Percentiles rank a stretch among this genome's conserved stretches.
These are phyloP conservation scores for Combretum micranthum DNA, from an alignment of 345 rosid species.

Conservation along the genomic window DNA sequence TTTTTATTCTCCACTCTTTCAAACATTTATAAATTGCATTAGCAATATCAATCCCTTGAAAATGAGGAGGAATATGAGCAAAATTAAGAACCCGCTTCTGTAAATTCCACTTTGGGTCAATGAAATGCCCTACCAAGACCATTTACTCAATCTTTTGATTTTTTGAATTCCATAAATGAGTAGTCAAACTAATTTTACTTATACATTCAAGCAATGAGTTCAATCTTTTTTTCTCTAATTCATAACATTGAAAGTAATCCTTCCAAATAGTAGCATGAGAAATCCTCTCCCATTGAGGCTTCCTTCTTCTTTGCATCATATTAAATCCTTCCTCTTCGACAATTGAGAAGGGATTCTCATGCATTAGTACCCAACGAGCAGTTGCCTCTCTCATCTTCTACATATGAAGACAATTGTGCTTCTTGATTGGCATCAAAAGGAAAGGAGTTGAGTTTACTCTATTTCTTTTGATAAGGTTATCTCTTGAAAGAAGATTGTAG, in stretches of 20 bases:
- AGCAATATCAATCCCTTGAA: slow-evolving; percentile 4
- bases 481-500: too few species aligned
- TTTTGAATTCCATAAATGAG: too few species aligned
- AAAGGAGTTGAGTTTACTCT: too few species aligned
- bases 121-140: background rate
- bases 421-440: too few species aligned
- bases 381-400: background rate
- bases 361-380: slow-evolving; percentile 4
- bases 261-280: background rate
- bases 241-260: background rate
- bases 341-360: background rate
- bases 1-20: slow-evolving; percentile 5
- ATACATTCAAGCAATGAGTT: too few species aligned
- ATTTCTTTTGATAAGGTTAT: too few species aligned
- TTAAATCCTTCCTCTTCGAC: background rate
- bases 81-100: slow-evolving; percentile 2
- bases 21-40: too few species aligned
- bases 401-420: too few species aligned
- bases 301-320: background rate
- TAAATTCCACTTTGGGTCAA: background rate
- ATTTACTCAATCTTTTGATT: slow-evolving; percentile 2
- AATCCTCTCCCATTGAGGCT: background rate
- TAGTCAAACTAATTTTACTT: background rate
- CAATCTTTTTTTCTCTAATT: background rate
- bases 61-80: slow-evolving; percentile 11